These are phyloP conservation scores for Bisporella sp. DNA, from an alignment of 2,329 filamentous ascomycete species.

Conservation along the genomic window DNA sequence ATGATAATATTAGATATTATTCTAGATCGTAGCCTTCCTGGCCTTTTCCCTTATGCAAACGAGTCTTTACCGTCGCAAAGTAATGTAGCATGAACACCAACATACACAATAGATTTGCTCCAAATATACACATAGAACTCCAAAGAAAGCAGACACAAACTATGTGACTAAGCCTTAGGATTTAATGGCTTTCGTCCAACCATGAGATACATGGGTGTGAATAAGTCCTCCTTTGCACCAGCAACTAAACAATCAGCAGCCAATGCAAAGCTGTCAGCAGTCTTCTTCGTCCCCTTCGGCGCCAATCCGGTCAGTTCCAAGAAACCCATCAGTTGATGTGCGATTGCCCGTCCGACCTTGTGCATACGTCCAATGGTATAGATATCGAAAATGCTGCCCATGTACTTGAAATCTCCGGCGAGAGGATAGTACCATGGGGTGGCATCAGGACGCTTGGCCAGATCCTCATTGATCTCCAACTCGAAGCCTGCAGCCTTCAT, in stretches of 20 bases:
- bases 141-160: no score
- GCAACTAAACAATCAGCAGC: slow-evolving; percentile 82
- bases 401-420: slow-evolving; percentile 76
- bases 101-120: no score
- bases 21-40: no score
- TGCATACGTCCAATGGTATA: slow-evolving; percentile 87
- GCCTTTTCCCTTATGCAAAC: no score
- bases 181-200: slow-evolving; percentile 71
- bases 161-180: no score
- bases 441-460: slow-evolving; percentile 67
- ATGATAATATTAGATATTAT: no score
- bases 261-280: slow-evolving; percentile 77
- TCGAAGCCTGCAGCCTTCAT: slow-evolving; percentile 86
- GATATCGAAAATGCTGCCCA: slow-evolving; percentile 71
- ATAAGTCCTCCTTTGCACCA: slow-evolving; percentile 79
- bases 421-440: slow-evolving; percentile 94
- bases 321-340: slow-evolving; percentile 69
- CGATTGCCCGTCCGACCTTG: slow-evolving; percentile 65
- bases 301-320: slow-evolving; percentile 71
- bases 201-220: slow-evolving; percentile 98
- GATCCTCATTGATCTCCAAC: slow-evolving; percentile 75
- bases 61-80: no score
- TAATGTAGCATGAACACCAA: no score
- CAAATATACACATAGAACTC: no score
- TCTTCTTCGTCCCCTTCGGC: slow-evolving; percentile 84